Evolutionary conservation across 768 basidiomycete genomes (phyloP), one percentile per base, ranked within the genome.

Genomic region (Tulasnella sp.): DNA sequence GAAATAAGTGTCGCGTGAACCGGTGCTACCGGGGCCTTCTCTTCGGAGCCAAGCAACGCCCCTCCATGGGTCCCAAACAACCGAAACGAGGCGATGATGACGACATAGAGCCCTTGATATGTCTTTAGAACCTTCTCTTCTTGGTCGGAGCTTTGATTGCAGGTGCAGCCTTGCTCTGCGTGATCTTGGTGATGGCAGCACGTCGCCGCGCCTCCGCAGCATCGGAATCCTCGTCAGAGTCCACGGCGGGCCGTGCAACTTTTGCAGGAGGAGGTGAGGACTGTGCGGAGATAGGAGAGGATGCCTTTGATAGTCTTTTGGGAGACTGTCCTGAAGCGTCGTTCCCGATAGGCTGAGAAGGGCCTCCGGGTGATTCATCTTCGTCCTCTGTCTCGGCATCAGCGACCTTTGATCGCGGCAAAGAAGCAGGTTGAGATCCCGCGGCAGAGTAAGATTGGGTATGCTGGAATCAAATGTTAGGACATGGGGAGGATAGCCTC

Each of bases 371-470:
- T 22, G 72, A 34, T 36, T 54, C 72, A 19, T 73, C 72, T 15
- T 73, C 72, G n/a, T 73, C 72, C 45, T 73, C 72, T n/a, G 72
- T 73, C n/a, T 73, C 72, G 31, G 40, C 11, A 29, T n/a, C 72
- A 14, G 17, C 42, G 14, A 25, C 52, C 42, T 52, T 73, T 2
- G 42, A 9, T 25, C 42, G 37, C 15, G 38, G 42, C 38, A 36
- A 31, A 36, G 67, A 69, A 31, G 11, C 34, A 5, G 67, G 8
- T 34, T 69, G 67, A 69, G 67, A 25, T 69, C 34, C 34, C 11
- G 34, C 34, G 38, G 25, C 34, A 12, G 67, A 69, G 67, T 31
- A 69, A 39, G 22, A 19, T 31, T 36, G 31, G 67, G 22, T 69
- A 31, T 69, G 40, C 67, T 36, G 11, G 67, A 19, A 19, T 1